These are phyloP conservation scores for Nitzschia putrida DNA, from an alignment of 108 stramenopile genomes.

Conservation along the genomic window DNA sequence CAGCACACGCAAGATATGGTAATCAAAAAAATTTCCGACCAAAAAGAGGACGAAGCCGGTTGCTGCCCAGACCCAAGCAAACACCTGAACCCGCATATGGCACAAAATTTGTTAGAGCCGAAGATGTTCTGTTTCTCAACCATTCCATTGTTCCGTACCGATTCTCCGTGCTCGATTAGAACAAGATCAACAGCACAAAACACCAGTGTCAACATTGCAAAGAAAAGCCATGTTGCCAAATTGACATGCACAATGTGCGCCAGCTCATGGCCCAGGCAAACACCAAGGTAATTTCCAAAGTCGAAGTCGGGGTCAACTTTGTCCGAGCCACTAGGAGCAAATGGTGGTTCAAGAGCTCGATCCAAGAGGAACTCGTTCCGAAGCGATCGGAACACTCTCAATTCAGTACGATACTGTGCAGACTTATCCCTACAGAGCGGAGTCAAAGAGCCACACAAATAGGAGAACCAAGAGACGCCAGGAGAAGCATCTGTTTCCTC, in stretches of 20 bases:
- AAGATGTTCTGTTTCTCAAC: no score
- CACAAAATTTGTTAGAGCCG: no score
- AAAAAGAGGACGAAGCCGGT: slow-evolving; percentile 32
- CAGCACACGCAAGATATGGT: slow-evolving; percentile 19
- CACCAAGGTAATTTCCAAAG: slow-evolving; percentile 42
- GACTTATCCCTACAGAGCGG: background rate
- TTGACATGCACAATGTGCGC: slow-evolving; percentile 39
- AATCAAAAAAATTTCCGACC: slow-evolving; percentile 26
- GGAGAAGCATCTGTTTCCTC: background rate
- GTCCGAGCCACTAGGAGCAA: slow-evolving; percentile 20
- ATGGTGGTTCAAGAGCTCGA: slow-evolving; percentile 33
- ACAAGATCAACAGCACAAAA: slow-evolving; percentile 15
- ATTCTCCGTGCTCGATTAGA: slow-evolving; percentile 11
- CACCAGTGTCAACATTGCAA: slow-evolving; percentile 33
- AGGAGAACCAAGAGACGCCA: background rate
- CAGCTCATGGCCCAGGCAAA: slow-evolving; percentile 24
- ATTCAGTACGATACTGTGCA: background rate
- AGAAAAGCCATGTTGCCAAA: slow-evolving; percentile 33
- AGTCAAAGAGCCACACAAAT: background rate
- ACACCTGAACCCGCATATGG: no score
- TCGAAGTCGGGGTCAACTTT: slow-evolving; percentile 29
- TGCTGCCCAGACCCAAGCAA: slow-evolving; percentile 42
- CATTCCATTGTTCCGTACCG: slow-evolving; percentile 22
- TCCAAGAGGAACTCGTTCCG: slow-evolving; percentile 48
- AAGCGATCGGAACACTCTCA: slow-evolving; percentile 20